Evolutionary conservation across 2,329 filamentous ascomycete genomes (phyloP).

Genomic region (Neonectria magnoliae): DNA sequence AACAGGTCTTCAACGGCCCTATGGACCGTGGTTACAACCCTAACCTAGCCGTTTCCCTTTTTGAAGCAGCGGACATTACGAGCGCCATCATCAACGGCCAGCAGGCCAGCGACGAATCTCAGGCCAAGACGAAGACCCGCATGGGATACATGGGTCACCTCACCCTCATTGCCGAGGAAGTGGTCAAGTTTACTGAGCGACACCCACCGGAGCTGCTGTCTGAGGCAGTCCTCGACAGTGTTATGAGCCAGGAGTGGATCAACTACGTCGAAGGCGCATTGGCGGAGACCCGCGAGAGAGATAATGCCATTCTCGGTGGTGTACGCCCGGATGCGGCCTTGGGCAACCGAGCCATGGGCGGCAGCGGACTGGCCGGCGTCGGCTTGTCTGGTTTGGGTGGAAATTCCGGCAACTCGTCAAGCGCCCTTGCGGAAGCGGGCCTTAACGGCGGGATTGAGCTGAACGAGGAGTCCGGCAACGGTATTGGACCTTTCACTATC

Average conservation of each 20-base stretch:
- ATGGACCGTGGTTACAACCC: slow-evolving; percentile 97
- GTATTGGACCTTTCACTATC: slow-evolving; percentile 77
- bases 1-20: slow-evolving; percentile 98
- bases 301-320: slow-evolving; percentile 97
- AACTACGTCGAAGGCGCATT: slow-evolving; percentile 94
- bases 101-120: slow-evolving; percentile 84
- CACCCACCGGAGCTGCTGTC: slow-evolving; percentile 90
- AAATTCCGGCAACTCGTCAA: slow-evolving; percentile 61
- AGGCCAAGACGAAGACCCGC: slow-evolving; percentile 84
- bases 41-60: slow-evolving; percentile 88
- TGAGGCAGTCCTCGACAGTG: slow-evolving; percentile 83
- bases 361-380: slow-evolving; percentile 58
- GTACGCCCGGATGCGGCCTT: slow-evolving; percentile 91
- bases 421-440: slow-evolving; percentile 81
- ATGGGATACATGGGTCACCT: slow-evolving; percentile 99
- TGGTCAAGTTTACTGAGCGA: slow-evolving; percentile 97
- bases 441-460: slow-evolving; percentile 81
- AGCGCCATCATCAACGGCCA: slow-evolving; percentile 93
- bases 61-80: slow-evolving; percentile 89
- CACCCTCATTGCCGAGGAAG: slow-evolving; percentile 96
- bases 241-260: slow-evolving; percentile 91
- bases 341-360: slow-evolving; percentile 73
- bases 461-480: slow-evolving; percentile 70
- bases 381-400: slow-evolving; percentile 59
- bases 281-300: slow-evolving; percentile 91